A percentile compares a stretch with the other conserved stretches of the same genome.
phyloP scores from a whole-genome alignment of 148 eudicot genomes.

The Spergularia bocconei region DNA sequence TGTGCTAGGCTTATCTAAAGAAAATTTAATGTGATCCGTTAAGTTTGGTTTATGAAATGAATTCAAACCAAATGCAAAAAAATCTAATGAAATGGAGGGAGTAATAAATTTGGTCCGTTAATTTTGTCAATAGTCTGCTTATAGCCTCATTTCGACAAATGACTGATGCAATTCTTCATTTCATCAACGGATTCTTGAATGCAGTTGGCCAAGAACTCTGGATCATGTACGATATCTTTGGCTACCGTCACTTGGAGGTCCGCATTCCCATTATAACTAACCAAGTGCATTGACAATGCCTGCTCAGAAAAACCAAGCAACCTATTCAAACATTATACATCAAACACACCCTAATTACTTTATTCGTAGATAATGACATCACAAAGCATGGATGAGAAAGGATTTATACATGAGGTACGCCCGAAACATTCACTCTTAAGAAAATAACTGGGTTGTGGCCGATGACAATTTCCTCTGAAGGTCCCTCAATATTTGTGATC shows the following conservation, averaged over 20 bases:
- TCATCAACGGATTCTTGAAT: conserved; percentile 14
- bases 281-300: conserved; percentile 21
- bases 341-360: too few relatives aligned
- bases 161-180: conserved; percentile 12
- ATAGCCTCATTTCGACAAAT: too few relatives aligned
- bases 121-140: too few relatives aligned
- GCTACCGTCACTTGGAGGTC: conserved; percentile 29
- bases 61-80: too few relatives aligned
- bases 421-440: conserved; percentile 20
- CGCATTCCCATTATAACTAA: conserved; percentile 25
- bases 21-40: too few relatives aligned
- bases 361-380: too few relatives aligned
- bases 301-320: background rate
- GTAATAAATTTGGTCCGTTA: too few relatives aligned
- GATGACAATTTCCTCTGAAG: conserved; percentile 23
- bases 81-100: too few relatives aligned
- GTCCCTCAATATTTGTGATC: conserved; percentile 33
- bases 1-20: too few relatives aligned
- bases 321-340: background rate
- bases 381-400: too few relatives aligned
- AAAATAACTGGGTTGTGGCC: conserved; percentile 29
- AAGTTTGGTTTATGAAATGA: too few relatives aligned
- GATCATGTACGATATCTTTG: conserved; percentile 23
- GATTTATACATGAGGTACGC: conserved; percentile 21
- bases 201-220: conserved; percentile 17